These are phyloP conservation scores for Musa balbisiana DNA, from an alignment of 202 grass and related monocot species.

Conservation along the genomic window DNA sequence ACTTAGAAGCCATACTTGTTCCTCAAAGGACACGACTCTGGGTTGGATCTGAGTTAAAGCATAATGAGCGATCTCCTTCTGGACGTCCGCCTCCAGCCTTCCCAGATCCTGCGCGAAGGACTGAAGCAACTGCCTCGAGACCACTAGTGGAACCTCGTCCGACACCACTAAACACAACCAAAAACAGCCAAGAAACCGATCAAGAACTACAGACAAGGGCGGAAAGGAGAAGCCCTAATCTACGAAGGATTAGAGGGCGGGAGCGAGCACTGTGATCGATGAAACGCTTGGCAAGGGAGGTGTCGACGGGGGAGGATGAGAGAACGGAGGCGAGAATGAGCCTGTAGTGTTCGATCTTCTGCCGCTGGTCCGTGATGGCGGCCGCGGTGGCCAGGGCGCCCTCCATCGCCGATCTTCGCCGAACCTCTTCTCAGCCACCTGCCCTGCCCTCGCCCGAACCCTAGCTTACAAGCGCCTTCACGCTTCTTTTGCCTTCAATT, in stretches of 20 bases:
- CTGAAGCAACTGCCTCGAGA: conserved; percentile 90
- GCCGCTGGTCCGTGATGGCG: conserved; percentile 72
- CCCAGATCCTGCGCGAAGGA: conserved; percentile 88
- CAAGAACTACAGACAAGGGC: neutral
- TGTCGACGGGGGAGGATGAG: conserved; percentile 58
- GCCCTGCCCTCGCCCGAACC: no score
- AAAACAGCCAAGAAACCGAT: neutral
- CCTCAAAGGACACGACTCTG: conserved; percentile 92
- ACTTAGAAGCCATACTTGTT: conserved; percentile 45
- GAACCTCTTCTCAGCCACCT: no score
- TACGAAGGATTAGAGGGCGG: no score
- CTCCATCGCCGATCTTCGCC: conserved; percentile 43
- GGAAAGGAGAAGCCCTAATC: neutral
- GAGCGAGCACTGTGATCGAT: conserved; percentile 72
- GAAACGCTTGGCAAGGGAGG: conserved; percentile 86
- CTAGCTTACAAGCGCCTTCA: no score
- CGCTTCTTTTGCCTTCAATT: no score
- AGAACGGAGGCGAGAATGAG: conserved; percentile 90
- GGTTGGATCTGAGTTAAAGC: conserved; percentile 98
- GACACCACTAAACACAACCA: conserved; percentile 54
- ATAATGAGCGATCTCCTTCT: conserved; percentile 93
- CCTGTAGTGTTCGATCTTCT: conserved; percentile 98
- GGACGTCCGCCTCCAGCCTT: conserved; percentile 65
- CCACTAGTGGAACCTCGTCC: conserved; percentile 86
- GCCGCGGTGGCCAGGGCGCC: conserved; percentile 61